Conservation (phyloP, 148 eudicot genomes). For the Pouteria glomerata region DNA sequence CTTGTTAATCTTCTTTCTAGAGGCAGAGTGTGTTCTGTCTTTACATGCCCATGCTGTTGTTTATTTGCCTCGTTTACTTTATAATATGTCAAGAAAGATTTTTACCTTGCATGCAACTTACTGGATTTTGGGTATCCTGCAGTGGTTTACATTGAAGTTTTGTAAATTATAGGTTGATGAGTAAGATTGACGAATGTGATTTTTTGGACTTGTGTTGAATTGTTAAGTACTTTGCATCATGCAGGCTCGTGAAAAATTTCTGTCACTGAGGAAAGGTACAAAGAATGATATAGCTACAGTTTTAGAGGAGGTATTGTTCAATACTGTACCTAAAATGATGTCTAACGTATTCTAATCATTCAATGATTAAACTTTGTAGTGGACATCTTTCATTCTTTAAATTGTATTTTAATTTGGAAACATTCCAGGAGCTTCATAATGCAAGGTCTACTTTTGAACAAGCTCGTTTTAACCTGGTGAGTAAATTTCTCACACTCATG, state of each 20-base stretch:
- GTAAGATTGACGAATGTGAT: slow-evolving; percentile 1
- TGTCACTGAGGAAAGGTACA: slow-evolving; percentile 89
- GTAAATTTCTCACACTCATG: background rate
- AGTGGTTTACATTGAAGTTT: no score
- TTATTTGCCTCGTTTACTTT: no score
- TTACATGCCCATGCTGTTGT: no score
- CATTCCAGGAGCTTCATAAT: slow-evolving; percentile 83
- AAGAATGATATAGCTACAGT: slow-evolving; percentile 73
- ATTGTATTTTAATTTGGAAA: slow-evolving; percentile 20
- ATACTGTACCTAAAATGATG: slow-evolving; percentile 9
- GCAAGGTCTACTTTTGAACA: slow-evolving; percentile 92
- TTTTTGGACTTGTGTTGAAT: background rate
- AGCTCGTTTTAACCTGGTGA: slow-evolving; percentile 93
- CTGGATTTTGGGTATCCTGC: no score
- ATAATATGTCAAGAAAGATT: no score
- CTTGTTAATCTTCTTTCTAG: no score
- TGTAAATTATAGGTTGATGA: no score
- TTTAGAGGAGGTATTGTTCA: slow-evolving; percentile 74
- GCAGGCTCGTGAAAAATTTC: slow-evolving; percentile 96
- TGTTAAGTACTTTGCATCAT: slow-evolving; percentile 1
- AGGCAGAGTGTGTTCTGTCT: no score
- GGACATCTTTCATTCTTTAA: background rate
- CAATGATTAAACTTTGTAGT: background rate
- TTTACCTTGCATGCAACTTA: no score
- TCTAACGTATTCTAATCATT: background rate